Evolutionary conservation across 2,329 filamentous ascomycete species (phyloP).

Genomic region (Monosporascus sp.): DNA sequence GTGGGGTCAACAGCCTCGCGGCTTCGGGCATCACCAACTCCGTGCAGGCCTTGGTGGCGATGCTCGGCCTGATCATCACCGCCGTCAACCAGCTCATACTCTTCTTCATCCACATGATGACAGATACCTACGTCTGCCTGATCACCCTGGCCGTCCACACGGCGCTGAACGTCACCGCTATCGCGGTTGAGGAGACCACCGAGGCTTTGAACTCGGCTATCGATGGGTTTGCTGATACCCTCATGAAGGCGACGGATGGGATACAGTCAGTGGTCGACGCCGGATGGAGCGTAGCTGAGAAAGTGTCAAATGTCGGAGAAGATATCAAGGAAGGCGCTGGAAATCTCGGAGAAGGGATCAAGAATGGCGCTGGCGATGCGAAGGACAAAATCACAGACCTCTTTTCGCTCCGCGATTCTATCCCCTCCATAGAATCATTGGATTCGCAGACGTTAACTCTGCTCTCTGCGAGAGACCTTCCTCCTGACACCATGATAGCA

Average conservation of each 20-base stretch:
- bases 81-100: slow-evolving; percentile 82
- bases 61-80: slow-evolving; percentile 73
- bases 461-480: neutral
- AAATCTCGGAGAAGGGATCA: slow-evolving; percentile 6
- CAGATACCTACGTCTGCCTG: slow-evolving; percentile 83
- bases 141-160: slow-evolving; percentile 79
- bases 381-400: slow-evolving; percentile 41
- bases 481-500: neutral
- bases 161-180: slow-evolving; percentile 61
- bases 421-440: neutral
- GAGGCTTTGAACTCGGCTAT: slow-evolving; percentile 48
- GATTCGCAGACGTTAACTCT: neutral
- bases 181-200: slow-evolving; percentile 34
- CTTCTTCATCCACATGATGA: slow-evolving; percentile 89
- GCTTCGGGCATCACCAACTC: slow-evolving; percentile 75
- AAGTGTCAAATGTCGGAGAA: slow-evolving; percentile 44
- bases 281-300: slow-evolving; percentile 49
- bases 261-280: slow-evolving; percentile 51
- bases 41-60: slow-evolving; percentile 71
- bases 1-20: slow-evolving; percentile 81
- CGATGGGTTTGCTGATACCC: slow-evolving; percentile 29
- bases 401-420: slow-evolving; percentile 26
- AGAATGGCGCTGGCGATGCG: slow-evolving; percentile 5
- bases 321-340: slow-evolving; percentile 12
- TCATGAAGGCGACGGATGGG: slow-evolving; percentile 44